A percentile compares a stretch with the other conserved stretches of the same genome.
Evolutionary conservation across 495 filamentous ascomycete species (phyloP).

Genomic region (Penicillium subrubescens): DNA sequence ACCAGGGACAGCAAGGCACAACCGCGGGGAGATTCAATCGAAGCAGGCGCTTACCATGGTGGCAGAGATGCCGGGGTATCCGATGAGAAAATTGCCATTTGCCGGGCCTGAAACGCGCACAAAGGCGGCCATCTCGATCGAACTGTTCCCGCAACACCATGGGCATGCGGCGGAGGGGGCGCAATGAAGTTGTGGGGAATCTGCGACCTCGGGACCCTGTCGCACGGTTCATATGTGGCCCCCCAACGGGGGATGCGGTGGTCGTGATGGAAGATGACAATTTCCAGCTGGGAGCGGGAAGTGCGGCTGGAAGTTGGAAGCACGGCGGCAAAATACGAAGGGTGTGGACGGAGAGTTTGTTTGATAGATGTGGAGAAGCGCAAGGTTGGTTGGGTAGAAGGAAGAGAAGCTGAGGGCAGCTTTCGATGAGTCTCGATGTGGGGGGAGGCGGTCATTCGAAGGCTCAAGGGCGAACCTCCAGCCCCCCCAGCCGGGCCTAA

Average conservation of each 20-base stretch:
- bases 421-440: not conserved
- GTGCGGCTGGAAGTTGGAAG: not conserved
- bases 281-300: not conserved
- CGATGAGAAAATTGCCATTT: slow-evolving; percentile 94
- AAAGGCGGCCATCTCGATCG: slow-evolving; percentile 74
- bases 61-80: slow-evolving; percentile 96
- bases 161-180: slow-evolving; percentile 39
- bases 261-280: not conserved
- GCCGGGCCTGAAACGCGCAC: slow-evolving; percentile 97
- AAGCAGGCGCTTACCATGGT: slow-evolving; percentile 72
- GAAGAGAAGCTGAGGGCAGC: slow-evolving; percentile 2
- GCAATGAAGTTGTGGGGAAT: slow-evolving; percentile 36
- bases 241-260: not conserved
- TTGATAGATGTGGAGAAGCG: not conserved
- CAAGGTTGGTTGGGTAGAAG: not conserved
- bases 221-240: slow-evolving; percentile 41
- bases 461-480: slow-evolving; percentile 10
- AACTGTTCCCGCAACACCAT: slow-evolving; percentile 48
- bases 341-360: slow-evolving; percentile 1
- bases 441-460: not conserved
- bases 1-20: not conserved
- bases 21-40: not conserved
- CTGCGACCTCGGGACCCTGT: slow-evolving; percentile 31
- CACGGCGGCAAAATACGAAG: not conserved
- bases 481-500: slow-evolving; percentile 11